Evolutionary conservation across 306 rosid genomes (phyloP), one percentile per base, ranked within the genome.

Genomic region (Lupinus albus): DNA sequence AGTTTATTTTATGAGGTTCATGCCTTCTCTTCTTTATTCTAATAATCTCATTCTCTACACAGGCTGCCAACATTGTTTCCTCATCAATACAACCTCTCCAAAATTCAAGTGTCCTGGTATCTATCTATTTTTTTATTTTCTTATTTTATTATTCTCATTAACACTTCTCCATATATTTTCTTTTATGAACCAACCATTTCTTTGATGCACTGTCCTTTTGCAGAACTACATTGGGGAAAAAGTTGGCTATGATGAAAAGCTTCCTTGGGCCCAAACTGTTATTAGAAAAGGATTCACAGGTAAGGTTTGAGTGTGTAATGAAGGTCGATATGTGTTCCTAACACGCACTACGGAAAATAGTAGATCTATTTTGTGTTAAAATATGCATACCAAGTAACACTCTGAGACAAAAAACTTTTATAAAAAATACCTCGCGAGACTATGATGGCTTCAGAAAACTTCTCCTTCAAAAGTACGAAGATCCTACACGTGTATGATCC

Each of bases 21-120:
- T n/a, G n/a, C n/a, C n/a, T 20, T 20, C 25, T 20, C 30, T 25
- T 25, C 2, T 38, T 8, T 11, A 68, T 49, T 64, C 61, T 80
- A 18, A 57, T 71, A 3, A 56, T 11, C 11, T 53, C 12, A n/a
- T 28, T 10, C 64, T 2, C 17, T 81, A 41, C 60, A 21, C 68
- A 92, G 98, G 91, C 79, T 75, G 81, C 89, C 42, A 82, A 42
- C 52, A 68, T 92, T 60, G 95, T 92, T 71, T 73, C 73, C 73
- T 87, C 98, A 32, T 72, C 80, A 66, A 87, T 92, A 72, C 98
- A 92, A 49, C 98, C 98, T 63, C 80, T 83, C 72, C 95, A 89
- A 0, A 92, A 87, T 77, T 1, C 71, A 13, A 8, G 4, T 49
- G 3, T 80, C 6, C 73, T 86, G 84, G 98, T 92, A 80, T 64